Base-by-base conservation (phyloP, 345 rosid genomes). In the Erucastrum elatum region DNA sequence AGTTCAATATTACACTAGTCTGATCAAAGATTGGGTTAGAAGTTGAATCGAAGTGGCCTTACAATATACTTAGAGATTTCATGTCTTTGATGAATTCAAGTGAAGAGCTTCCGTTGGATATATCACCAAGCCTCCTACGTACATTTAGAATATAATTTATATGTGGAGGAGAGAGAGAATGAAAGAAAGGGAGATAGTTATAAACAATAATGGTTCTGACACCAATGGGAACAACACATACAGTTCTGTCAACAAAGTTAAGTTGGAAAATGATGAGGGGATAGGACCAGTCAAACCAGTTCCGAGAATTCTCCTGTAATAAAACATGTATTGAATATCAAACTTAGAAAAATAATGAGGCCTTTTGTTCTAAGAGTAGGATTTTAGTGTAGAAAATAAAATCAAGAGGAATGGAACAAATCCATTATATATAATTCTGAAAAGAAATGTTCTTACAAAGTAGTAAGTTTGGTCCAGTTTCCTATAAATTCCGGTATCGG, bases 71-170 rank as follows among this genome's bases (percentile, higher is more conserved):
- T 44, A 91, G 82, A 34, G 84, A 78, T 72, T 74, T 88, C 90
- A 89, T 79, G 55, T 84, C 59, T 53, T 65, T 84, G 4, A 91
- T 75, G 74, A 91, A 85, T 64, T 72, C 87, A 74, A 89, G 64
- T 5, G 91, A 76, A 64, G 87, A 86, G 80, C 83, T 85, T 66
- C 77, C 90, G 74, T 88, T 86, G 58, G 87, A 77, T 41, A 91
- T 78, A 83, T 80, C 93, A 34, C 91, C 87, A 81, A 91, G 85
- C 82, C 86, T 86, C 93, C 96, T 91, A 13, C 44, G 44, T 39
- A 39, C 34, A 68, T 65, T 34, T 49, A 62, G 71, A 67, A 68
- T 15, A 68, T 5, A 11, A 15, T 10, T 39, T 21, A 0, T 51
- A 56, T 4, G 63, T 59, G 63, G 63, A 59, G n/a, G 51, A 62